A percentile compares a stretch with the other conserved stretches of the same genome.
Conservation (phyloP, 2,329 filamentous ascomycete species). For the Hymenoscyphus fraxineus region DNA sequence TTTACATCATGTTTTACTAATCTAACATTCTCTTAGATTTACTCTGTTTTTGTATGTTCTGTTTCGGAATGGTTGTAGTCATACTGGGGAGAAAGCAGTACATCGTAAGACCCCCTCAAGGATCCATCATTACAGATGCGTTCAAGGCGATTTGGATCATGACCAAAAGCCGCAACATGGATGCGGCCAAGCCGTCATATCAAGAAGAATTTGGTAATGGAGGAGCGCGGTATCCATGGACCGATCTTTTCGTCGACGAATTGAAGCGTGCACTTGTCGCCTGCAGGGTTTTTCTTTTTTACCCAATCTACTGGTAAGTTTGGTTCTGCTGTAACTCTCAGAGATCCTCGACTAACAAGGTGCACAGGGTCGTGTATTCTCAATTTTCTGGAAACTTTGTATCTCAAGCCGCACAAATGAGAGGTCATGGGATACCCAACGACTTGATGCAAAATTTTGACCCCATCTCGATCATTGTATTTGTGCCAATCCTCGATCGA, state of each 20-base stretch:
- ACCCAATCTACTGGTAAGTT: slow-evolving; percentile 54
- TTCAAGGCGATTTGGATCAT: slow-evolving; percentile 59
- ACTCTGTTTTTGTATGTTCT: slow-evolving; percentile 49
- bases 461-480: slow-evolving; percentile 55
- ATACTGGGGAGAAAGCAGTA: slow-evolving; percentile 55
- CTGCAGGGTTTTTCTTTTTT: slow-evolving; percentile 57
- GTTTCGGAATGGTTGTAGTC: slow-evolving; percentile 48
- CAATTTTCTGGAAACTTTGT: slow-evolving; percentile 60
- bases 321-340: background rate
- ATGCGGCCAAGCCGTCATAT: slow-evolving; percentile 62
- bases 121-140: slow-evolving; percentile 61
- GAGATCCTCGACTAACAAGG: background rate
- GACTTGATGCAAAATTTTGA: slow-evolving; percentile 60
- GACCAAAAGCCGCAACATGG: slow-evolving; percentile 44
- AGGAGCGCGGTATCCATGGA: slow-evolving; percentile 14
- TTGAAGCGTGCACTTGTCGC: slow-evolving; percentile 54
- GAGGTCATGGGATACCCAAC: slow-evolving; percentile 51
- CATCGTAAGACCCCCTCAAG: slow-evolving; percentile 50
- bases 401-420: slow-evolving; percentile 54
- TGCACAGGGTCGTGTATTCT: slow-evolving; percentile 44
- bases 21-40: slow-evolving; percentile 24
- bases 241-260: slow-evolving; percentile 69
- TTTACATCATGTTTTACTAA: background rate
- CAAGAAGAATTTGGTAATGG: slow-evolving; percentile 46
- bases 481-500: slow-evolving; percentile 49